Evolutionary conservation across 345 rosid genomes (phyloP), one percentile per base, ranked within the genome.

Genomic region (Melaleuca alternifolia): DNA sequence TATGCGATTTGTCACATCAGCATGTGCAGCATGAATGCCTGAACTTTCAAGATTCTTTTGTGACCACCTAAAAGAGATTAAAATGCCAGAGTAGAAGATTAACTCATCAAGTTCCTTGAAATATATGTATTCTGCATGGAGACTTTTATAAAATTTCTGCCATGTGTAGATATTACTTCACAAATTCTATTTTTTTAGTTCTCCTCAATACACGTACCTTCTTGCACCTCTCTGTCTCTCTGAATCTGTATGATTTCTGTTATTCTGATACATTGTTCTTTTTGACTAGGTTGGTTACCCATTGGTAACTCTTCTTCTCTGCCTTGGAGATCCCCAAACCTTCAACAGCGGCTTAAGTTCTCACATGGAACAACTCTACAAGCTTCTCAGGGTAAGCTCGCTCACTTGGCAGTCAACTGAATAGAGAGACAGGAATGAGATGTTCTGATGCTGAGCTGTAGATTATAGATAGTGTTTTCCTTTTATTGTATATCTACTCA

Each of bases 291-390:
- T 97, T 90, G 99, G 99, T 88, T 96, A 95, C 89, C 99, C 99
- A 77, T 91, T 97, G 92, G 99, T 96, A 89, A 97, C 99, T 89
- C 98, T 96, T 90, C 99, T 97, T 90, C 96, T 97, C 51, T 97
- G 99, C 87, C 98, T 97, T 30, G 99, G 99, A 83, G 99, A 97
- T 92, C 99, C 99, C 76, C 97, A 93, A 89, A 93, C 94, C 90
- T 97, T 97, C 91, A 96, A 95, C 92, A 92, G 62, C 87, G 92
- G 92, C 91, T 91, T 97, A 88, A 94, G 97, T 89, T 88, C 95
- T 87, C 99, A 96, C 89, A 96, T 97, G 99, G 99, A 97, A 90
- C 99, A 96, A 89, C 94, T 97, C 83, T 97, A 97, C 94, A 97
- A 97, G 92, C 96, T 94, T 88, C 93, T 97, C 87, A 93, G 96